Conservation (phyloP, 202 grass and related monocot species). For the Panicum virgatum region DNA sequence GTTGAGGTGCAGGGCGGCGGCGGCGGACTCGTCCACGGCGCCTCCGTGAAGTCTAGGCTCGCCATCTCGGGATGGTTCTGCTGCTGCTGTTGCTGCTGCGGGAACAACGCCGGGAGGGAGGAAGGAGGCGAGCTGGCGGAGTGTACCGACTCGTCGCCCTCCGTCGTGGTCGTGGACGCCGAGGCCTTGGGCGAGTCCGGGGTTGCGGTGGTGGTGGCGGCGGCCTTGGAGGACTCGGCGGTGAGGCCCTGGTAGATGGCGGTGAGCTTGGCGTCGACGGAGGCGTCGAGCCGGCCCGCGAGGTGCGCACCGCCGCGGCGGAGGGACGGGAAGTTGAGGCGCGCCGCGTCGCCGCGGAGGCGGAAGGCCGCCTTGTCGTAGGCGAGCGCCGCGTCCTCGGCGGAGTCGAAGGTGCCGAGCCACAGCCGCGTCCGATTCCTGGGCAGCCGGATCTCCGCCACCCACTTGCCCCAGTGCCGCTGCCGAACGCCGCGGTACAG, state of each 20-base stretch:
- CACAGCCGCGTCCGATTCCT: slow-evolving; percentile 93
- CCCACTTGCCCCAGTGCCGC: slow-evolving; percentile 99
- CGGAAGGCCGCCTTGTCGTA: slow-evolving; percentile 96
- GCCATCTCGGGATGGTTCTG: slow-evolving; percentile 60
- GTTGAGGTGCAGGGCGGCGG: slow-evolving; percentile 56
- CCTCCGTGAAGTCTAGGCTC: slow-evolving; percentile 86
- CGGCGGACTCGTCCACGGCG: slow-evolving; percentile 90
- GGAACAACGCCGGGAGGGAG: neutral
- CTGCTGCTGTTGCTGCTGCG: too few relatives aligned
- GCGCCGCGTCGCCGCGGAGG: slow-evolving; percentile 81
- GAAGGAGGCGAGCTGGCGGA: slow-evolving; percentile 52
- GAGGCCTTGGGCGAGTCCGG: slow-evolving; percentile 61
- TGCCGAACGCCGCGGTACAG: slow-evolving; percentile 92
- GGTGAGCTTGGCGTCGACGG: slow-evolving; percentile 83
- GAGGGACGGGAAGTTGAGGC: slow-evolving; percentile 90
- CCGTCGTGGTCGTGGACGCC: slow-evolving; percentile 46
- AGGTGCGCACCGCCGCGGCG: slow-evolving; percentile 64
- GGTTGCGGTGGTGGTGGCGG: neutral
- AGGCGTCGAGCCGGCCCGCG: slow-evolving; percentile 65
- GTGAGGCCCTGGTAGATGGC: slow-evolving; percentile 65
- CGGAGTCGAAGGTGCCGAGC: slow-evolving; percentile 98
- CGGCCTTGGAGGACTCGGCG: slow-evolving; percentile 16
- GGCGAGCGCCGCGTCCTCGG: slow-evolving; percentile 87
- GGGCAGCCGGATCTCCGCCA: slow-evolving; percentile 94
- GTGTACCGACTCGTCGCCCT: slow-evolving; percentile 54